These are phyloP conservation scores for Haplosporangium gracile DNA, from an alignment of 192 early-diverging fungal genomes.

Conservation along the genomic window DNA sequence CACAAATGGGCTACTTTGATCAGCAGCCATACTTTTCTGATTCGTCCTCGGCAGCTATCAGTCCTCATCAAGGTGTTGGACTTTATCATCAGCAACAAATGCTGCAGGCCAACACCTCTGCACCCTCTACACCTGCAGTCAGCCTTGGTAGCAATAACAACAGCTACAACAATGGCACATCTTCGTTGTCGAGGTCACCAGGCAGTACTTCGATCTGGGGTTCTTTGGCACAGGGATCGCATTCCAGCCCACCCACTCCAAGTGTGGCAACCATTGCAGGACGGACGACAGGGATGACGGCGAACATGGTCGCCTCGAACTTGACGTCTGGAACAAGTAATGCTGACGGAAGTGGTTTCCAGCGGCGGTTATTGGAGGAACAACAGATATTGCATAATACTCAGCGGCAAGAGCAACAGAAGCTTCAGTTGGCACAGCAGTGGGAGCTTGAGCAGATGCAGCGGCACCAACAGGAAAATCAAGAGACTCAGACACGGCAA, in stretches of 20 bases:
- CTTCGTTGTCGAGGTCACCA: neutral
- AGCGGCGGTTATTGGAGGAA: constrained; percentile 22
- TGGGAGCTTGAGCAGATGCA: constrained; percentile 34
- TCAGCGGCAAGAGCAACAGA: constrained; percentile 28
- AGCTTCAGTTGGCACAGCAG: constrained; percentile 36
- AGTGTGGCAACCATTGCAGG: constrained; percentile 13
- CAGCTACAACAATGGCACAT: neutral
- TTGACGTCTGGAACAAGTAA: neutral
- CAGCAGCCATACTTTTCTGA: constrained; percentile 18
- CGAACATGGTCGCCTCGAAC: neutral
- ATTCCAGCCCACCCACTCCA: constrained; percentile 37
- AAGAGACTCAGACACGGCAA: neutral
- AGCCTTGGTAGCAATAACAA: neutral
- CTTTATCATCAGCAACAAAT: neutral
- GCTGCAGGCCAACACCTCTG: constrained; percentile 3
- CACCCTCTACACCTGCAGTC: constrained; percentile 30
- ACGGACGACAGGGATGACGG: neutral
- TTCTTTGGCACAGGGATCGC: constrained; percentile 33
- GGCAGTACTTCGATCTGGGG: constrained; percentile 20
- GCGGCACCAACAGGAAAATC: constrained; percentile 15
- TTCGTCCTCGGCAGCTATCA: neutral
- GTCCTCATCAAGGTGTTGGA: constrained; percentile 1
- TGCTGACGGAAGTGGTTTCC: neutral
- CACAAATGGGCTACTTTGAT: constrained; percentile 27
- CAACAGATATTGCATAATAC: constrained; percentile 22